A percentile compares a stretch with the other conserved stretches of the same genome.
Evolutionary conservation across 108 stramenopile genomes (phyloP).

Genomic region (Nitzschia sp.): DNA sequence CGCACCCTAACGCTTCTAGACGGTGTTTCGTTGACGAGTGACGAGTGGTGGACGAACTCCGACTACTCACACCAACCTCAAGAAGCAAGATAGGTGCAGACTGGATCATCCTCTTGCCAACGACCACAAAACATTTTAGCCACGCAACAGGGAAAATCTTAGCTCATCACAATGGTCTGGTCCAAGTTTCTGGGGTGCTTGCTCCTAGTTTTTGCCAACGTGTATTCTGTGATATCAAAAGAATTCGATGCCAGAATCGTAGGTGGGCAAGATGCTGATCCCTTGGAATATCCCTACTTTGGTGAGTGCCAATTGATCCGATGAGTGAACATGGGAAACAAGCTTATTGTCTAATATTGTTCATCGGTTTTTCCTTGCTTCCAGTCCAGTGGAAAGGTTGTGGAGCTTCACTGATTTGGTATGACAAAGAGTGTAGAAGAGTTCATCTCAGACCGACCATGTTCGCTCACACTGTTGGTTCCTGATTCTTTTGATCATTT

Average conservation of each 20-base stretch:
- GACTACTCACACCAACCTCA: too few species aligned
- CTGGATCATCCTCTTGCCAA: too few species aligned
- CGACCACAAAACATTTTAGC: too few species aligned
- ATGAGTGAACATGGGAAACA: background rate
- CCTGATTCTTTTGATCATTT: background rate
- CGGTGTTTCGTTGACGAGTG: too few species aligned
- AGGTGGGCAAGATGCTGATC: conserved; percentile 30
- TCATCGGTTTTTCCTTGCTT: background rate
- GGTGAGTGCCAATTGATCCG: conserved; percentile 1
- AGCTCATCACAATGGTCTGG: too few species aligned
- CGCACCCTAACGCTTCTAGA: too few species aligned
- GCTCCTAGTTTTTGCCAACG: too few species aligned
- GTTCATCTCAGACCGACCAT: background rate
- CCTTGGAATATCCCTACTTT: conserved; percentile 34
- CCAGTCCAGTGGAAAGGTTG: conserved; percentile 42
- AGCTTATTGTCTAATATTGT: background rate
- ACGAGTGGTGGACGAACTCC: too few species aligned
- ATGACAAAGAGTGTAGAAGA: background rate
- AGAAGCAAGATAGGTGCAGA: too few species aligned
- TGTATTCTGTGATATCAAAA: background rate
- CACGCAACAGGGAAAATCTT: too few species aligned
- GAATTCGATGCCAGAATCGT: conserved; percentile 23
- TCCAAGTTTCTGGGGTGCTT: too few species aligned
- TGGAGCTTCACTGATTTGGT: conserved; percentile 37
- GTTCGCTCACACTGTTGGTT: background rate